Conservation (phyloP, 1,284 basidiomycete species). For the Clitocybe nebularis region DNA sequence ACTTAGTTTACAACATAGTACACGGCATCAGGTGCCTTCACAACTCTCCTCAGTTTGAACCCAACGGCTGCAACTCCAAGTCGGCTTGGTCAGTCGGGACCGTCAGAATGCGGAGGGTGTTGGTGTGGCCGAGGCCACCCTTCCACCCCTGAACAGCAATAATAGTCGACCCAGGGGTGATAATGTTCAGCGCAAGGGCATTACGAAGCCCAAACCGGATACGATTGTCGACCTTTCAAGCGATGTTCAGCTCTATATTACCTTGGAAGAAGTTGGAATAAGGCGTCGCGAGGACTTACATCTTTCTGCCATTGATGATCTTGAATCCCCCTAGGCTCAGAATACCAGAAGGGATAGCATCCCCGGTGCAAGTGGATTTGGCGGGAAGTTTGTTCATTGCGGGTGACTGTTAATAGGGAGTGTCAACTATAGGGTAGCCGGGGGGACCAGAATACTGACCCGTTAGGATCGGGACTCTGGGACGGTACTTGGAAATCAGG, state of each 20-base stretch:
- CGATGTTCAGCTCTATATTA: constrained; percentile 6
- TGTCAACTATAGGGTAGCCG: background rate
- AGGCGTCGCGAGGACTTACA: constrained; percentile 44
- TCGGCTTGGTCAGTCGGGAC: constrained; percentile 87
- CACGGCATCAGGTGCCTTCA: too few species aligned
- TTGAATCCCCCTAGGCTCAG: constrained; percentile 85
- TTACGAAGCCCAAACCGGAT: constrained; percentile 88
- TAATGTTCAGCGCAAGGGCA: constrained; percentile 85
- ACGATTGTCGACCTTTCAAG: constrained; percentile 76
- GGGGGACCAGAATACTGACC: constrained; percentile 42
- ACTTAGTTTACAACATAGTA: constrained; percentile 6
- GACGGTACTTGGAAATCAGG: constrained; percentile 95
- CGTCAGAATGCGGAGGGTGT: constrained; percentile 74
- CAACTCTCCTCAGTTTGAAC: constrained; percentile 19
- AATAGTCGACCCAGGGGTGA: constrained; percentile 88
- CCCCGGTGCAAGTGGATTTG: constrained; percentile 97
- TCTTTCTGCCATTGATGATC: constrained; percentile 96
- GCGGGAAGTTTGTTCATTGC: constrained; percentile 92
- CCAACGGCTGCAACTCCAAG: constrained; percentile 66
- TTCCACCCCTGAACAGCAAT: constrained; percentile 99
- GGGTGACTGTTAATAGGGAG: constrained; percentile 64
- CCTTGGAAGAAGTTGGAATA: constrained; percentile 28
- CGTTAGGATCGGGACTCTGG: constrained; percentile 91
- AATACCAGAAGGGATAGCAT: constrained; percentile 97
- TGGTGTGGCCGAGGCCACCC: constrained; percentile 92